Evolutionary conservation across 306 rosid species (phyloP).

Genomic region (Acacia confusa): DNA sequence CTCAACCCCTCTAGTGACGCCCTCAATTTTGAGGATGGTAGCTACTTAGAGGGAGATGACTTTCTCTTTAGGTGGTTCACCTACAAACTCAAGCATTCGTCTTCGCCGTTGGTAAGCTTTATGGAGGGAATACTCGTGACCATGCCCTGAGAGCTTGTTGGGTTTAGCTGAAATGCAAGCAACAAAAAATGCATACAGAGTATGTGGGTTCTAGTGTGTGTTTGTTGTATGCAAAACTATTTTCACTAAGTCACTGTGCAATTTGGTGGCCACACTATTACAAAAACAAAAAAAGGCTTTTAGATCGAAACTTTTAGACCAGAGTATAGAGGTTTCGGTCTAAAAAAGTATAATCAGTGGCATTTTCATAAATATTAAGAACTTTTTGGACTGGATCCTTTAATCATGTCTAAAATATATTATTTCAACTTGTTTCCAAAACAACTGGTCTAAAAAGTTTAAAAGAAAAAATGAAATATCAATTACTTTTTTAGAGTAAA

Average conservation of each 20-base stretch:
- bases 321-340: too few species aligned
- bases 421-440: too few species aligned
- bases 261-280: not conserved
- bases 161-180: not conserved
- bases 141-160: conserved; percentile 13
- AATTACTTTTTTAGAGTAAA: too few species aligned
- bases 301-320: too few species aligned
- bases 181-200: not conserved
- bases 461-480: too few species aligned
- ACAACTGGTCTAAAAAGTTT: too few species aligned
- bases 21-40: conserved; percentile 43
- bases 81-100: conserved; percentile 22
- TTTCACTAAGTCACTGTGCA: not conserved
- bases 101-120: not conserved
- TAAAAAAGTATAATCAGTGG: too few species aligned
- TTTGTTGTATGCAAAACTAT: not conserved
- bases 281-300: too few species aligned
- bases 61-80: conserved; percentile 23
- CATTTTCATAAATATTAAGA: too few species aligned
- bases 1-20: conserved; percentile 47
- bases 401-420: too few species aligned
- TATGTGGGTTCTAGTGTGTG: not conserved
- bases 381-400: too few species aligned
- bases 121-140: not conserved
- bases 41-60: not conserved